These are phyloP conservation scores for Daldinia vernicosa DNA, from an alignment of 495 filamentous ascomycete genomes.

Conservation along the genomic window DNA sequence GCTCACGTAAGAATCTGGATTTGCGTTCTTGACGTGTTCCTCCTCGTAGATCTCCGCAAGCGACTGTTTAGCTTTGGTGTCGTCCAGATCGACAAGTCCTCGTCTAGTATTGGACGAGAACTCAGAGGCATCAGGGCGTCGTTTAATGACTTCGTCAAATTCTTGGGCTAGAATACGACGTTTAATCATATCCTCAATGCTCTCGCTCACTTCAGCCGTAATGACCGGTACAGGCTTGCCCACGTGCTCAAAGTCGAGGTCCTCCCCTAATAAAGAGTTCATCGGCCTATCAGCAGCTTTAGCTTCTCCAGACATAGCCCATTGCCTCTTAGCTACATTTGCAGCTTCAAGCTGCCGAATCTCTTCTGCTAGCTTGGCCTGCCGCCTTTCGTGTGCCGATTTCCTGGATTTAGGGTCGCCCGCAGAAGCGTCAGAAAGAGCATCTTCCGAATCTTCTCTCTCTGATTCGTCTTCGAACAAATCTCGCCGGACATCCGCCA, in stretches of 20 bases:
- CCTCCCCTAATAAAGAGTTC: slow-evolving; percentile 93
- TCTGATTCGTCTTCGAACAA: slow-evolving; percentile 85
- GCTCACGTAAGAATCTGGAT: slow-evolving; percentile 82
- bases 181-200: slow-evolving; percentile 94
- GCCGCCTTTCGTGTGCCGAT: slow-evolving; percentile 86
- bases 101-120: slow-evolving; percentile 64
- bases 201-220: slow-evolving; percentile 90
- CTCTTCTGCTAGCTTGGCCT: slow-evolving; percentile 84
- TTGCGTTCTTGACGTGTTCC: slow-evolving; percentile 80
- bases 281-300: slow-evolving; percentile 80
- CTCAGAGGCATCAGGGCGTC: slow-evolving; percentile 76
- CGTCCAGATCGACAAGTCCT: slow-evolving; percentile 81
- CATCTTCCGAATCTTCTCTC: slow-evolving; percentile 62
- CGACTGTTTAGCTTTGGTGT: slow-evolving; percentile 84
- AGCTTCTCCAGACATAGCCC: slow-evolving; percentile 91
- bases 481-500: slow-evolving; percentile 88
- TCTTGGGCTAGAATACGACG: slow-evolving; percentile 88
- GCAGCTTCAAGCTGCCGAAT: slow-evolving; percentile 90
- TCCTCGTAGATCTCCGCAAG: slow-evolving; percentile 95
- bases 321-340: slow-evolving; percentile 89
- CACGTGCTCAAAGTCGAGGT: slow-evolving; percentile 94
- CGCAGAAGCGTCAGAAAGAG: slow-evolving; percentile 63
- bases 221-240: slow-evolving; percentile 95
- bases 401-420: slow-evolving; percentile 64
- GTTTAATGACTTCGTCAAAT: slow-evolving; percentile 90